Percentiles rank a stretch among this genome's conserved stretches.
Evolutionary conservation across 2,329 filamentous ascomycete genomes (phyloP).

Genomic region (Talaromyces sp.): DNA sequence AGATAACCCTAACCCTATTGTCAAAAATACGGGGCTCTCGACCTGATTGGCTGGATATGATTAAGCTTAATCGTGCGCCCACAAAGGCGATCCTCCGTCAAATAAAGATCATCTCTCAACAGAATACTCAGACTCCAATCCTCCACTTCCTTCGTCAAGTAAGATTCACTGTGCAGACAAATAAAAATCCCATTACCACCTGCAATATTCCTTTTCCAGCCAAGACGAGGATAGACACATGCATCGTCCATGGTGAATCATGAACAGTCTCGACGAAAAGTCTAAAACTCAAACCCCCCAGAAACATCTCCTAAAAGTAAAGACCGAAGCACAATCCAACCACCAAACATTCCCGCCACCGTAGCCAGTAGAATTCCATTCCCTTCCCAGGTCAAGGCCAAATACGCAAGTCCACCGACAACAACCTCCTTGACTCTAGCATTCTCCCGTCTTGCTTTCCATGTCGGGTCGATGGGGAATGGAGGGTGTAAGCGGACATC

Average conservation of each 20-base stretch:
- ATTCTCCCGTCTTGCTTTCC: slow-evolving; percentile 49
- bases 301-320: slow-evolving; percentile 9
- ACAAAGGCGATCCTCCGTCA: not conserved
- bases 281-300: not conserved
- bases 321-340: slow-evolving; percentile 39
- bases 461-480: slow-evolving; percentile 54
- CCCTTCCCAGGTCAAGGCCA: slow-evolving; percentile 47
- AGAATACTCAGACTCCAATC: no score
- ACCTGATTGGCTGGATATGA: not conserved
- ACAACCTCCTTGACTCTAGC: slow-evolving; percentile 56
- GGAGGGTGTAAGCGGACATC: slow-evolving; percentile 47
- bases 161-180: no score
- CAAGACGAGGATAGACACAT: not conserved
- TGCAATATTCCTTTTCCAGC: not conserved
- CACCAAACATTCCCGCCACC: slow-evolving; percentile 34
- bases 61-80: slow-evolving; percentile 1
- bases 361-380: slow-evolving; percentile 39
- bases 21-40: no score
- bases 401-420: slow-evolving; percentile 54
- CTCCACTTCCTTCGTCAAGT: no score
- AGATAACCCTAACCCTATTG: no score
- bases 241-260: not conserved
- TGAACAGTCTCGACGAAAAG: not conserved
- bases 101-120: not conserved
- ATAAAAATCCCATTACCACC: not conserved